Base-by-base conservation (phyloP, 1,284 basidiomycete genomes). In the Earliella scabrosa region DNA sequence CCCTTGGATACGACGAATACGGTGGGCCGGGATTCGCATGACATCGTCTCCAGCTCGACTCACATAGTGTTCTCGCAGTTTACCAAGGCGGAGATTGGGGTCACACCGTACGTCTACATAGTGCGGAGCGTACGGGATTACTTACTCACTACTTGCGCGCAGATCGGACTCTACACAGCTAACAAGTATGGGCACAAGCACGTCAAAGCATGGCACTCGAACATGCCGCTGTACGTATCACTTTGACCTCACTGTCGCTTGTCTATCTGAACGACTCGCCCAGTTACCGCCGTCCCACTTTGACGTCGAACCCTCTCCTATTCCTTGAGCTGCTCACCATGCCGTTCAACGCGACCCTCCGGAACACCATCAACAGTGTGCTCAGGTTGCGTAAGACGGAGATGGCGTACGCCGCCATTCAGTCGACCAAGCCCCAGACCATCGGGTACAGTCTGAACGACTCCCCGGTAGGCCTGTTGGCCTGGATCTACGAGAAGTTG, bases 401-500 rank as follows among this genome's bases (percentile, higher is more conserved):
- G 3, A 53, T 34, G 3, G 83, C 78, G 3, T 86, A 85, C 60
- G 54, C 59, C 9, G 27, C 26, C 1, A 56, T 75, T 35, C 84
- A 85, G 44, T 52, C 71, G 0, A 83, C 81, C 0, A 75, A 77
- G 50, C 84, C 85, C 0, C 82, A 85, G 63, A 87, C 83, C 0
- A 63, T 87, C 3, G 84, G 82, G 0, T 86, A 86, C 60, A 65
- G 72, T 8, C 69, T 87, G 1, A 68, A 76, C 0, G 85, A 86
- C 61, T 85, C 82, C 11, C 85, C 85, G 11, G 72, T 77, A 3
- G 83, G 81, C 0, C 64, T 87, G 16, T 73, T 86, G 2, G 81
- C 78, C 1, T 86, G 83, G 82, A 82, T 86, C 29, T 85, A 83
- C 52, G 82, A 85, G 58, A 85, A 86, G 55, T 67, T 85, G 0